Percentiles rank a stretch among this genome's conserved stretches.
Evolutionary conservation across 129 eudicot genomes (phyloP).

Genomic region (Daucus carota): DH1_v3.0 NC_030389.2:41568501-41569000

Average conservation of each 20-base stretch:
- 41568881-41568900: conserved; percentile 20
- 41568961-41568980: background rate
- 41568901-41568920: conserved; percentile 7
- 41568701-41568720: conserved; percentile 66
- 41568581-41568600: background rate
- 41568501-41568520: conserved; percentile 8
- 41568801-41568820: conserved; percentile 30
- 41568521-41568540: background rate
- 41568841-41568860: conserved; percentile 16
- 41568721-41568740: conserved; percentile 50
- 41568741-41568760: conserved; percentile 25
- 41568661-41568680: conserved; percentile 72
- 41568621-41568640: conserved; percentile 69
- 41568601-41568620: conserved; percentile 21
- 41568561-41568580: conserved; percentile 21
- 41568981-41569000: background rate
- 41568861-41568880: conserved; percentile 14
- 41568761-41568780: conserved; percentile 28
- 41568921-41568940: background rate
- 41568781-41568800: conserved; percentile 22
- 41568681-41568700: conserved; percentile 86
- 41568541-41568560: background rate
- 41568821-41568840: conserved; percentile 25
- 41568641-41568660: conserved; percentile 61
- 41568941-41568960: conserved; percentile 2